Conservation (phyloP, 805 yeast genomes). For the Spencermartinsiella europaea region DNA sequence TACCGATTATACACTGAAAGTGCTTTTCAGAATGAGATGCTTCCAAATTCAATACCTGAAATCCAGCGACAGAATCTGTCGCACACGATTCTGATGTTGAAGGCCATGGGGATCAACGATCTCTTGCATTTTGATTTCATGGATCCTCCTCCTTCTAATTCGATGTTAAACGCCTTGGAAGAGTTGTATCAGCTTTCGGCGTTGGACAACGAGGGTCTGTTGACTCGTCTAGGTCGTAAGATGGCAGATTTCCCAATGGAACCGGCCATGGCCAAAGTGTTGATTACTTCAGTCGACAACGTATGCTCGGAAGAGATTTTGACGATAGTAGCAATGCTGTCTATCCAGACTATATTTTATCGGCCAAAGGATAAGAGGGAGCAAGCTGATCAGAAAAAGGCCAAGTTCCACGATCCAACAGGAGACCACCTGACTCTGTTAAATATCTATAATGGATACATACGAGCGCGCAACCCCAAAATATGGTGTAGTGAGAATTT, state of each 20-base stretch:
- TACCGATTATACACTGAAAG: slow-evolving; percentile 82
- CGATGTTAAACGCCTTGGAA: slow-evolving; percentile 71
- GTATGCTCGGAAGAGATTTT: slow-evolving; percentile 65
- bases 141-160: slow-evolving; percentile 78
- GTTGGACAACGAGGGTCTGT: slow-evolving; percentile 66
- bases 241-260: slow-evolving; percentile 94
- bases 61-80: slow-evolving; percentile 81
- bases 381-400: slow-evolving; percentile 60
- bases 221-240: slow-evolving; percentile 70
- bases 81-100: slow-evolving; percentile 65
- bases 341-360: slow-evolving; percentile 67
- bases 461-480: slow-evolving; percentile 54
- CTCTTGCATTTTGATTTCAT: slow-evolving; percentile 78
- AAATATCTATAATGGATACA: slow-evolving; percentile 76
- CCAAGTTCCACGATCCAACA: slow-evolving; percentile 45
- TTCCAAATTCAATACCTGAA: slow-evolving; percentile 81
- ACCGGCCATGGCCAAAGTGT: slow-evolving; percentile 78
- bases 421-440: slow-evolving; percentile 81
- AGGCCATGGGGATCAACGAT: slow-evolving; percentile 83
- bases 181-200: slow-evolving; percentile 86
- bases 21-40: slow-evolving; percentile 73
- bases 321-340: slow-evolving; percentile 76
- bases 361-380: slow-evolving; percentile 60
- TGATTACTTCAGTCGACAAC: slow-evolving; percentile 56
- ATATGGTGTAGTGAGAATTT: slow-evolving; percentile 86